Conservation (phyloP, 805 yeast genomes). For the Saturnispora diversa region DNA sequence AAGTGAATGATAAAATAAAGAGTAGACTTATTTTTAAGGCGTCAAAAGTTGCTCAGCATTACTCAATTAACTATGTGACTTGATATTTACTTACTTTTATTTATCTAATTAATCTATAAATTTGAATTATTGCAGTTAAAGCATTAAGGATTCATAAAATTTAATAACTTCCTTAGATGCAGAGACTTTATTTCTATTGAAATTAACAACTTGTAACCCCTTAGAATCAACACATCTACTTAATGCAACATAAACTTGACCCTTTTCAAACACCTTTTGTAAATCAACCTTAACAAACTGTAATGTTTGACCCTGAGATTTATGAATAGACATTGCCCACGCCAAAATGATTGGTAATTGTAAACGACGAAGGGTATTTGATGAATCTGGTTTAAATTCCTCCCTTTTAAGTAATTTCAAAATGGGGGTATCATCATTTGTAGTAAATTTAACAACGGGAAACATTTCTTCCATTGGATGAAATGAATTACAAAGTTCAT, state of each 20-base stretch:
- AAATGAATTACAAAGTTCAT: constrained; percentile 19
- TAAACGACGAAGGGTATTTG: constrained; percentile 31
- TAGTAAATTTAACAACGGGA: constrained; percentile 43
- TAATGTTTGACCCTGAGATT: constrained; percentile 79
- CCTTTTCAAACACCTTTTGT: constrained; percentile 61
- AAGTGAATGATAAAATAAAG: too few relatives aligned
- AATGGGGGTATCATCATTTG: constrained; percentile 25
- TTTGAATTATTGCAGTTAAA: not conserved
- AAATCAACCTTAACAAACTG: constrained; percentile 64
- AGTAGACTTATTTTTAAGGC: not conserved
- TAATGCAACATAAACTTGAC: constrained; percentile 78
- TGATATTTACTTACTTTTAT: not conserved
- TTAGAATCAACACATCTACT: constrained; percentile 70
- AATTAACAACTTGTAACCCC: constrained; percentile 56
- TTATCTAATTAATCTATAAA: not conserved
- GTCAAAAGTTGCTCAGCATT: constrained; percentile 5
- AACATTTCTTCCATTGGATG: constrained; percentile 22
- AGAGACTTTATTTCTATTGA: constrained; percentile 47
- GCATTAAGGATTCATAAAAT: constrained; percentile 41
- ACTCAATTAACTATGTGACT: not conserved
- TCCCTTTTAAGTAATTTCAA: constrained; percentile 29
- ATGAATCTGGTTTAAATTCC: constrained; percentile 29
- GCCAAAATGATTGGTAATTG: constrained; percentile 68
- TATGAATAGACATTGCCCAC: constrained; percentile 81
- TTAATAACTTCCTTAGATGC: constrained; percentile 52